Evolutionary conservation across 140 eudicot genomes (phyloP), one percentile per base, ranked within the genome.

Genomic region (Stevia rebaudiana): DNA sequence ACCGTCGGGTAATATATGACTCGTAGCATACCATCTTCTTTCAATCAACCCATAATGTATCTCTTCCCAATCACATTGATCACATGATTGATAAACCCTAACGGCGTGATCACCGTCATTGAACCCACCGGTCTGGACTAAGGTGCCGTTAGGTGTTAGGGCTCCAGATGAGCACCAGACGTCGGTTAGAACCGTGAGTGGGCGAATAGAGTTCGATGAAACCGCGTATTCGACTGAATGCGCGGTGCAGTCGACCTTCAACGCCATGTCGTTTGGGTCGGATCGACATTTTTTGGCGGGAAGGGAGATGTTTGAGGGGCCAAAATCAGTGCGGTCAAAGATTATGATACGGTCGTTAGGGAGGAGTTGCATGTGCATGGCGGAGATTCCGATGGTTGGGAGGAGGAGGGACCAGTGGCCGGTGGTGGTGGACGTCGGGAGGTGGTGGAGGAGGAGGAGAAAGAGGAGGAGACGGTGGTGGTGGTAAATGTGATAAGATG

Each of bases 321-420:
- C 95, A 30, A 79, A 83, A 63, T 89, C 92, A 0, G 95, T 89
- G 19, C 94, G 85, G 51, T 89, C 97, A 47, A 68, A 89, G 31
- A 89, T 79, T 58, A 89, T 70, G 42, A 89, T 72, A 11, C 78
- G 84, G 80, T 89, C 90, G 72, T 63, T 77, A 31, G 72, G 61
- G 35, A 89, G 82, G 52, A 86, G 95, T 48, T 89, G 97, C 94
- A 89, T 89, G 94, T 83, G 95, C 97, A 89, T 89, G 84, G 97
- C 87, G 56, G 95, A 73, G 42, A 82, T 71, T 68, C 97, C 94
- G 1, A 76, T 67, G 82, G 35, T 78, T 24, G 70, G 41, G 24
- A 65, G 82, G 66, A 87, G 81, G 59, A 79, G 76, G 25, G 79
- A 44, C 92, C 92, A 87, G 21, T 39, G 17, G 59, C 95, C 89